Percentiles rank a stretch among this genome's conserved stretches.
Conservation (phyloP, 495 filamentous ascomycete species). For the Cercophora samala region DNA sequence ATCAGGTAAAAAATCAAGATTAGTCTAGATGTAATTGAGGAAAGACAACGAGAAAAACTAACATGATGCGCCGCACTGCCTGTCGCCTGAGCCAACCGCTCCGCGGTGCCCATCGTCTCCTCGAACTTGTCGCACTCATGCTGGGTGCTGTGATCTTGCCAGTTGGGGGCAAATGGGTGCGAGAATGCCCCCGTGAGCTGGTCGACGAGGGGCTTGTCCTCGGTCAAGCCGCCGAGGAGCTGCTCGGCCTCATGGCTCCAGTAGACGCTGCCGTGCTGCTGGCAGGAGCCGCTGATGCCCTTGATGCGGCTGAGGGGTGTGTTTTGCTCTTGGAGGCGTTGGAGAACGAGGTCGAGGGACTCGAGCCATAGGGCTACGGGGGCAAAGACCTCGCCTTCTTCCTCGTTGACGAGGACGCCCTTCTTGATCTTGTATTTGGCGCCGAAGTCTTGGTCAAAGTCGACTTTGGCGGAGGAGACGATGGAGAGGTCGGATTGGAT, state of each 20-base stretch:
- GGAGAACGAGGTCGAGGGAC: slow-evolving; percentile 78
- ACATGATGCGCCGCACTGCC: slow-evolving; percentile 95
- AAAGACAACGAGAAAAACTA: slow-evolving; percentile 31
- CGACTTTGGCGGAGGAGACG: slow-evolving; percentile 69
- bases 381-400: slow-evolving; percentile 81
- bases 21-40: slow-evolving; percentile 17
- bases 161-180: slow-evolving; percentile 87
- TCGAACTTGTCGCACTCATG: slow-evolving; percentile 88
- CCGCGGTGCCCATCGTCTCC: slow-evolving; percentile 57
- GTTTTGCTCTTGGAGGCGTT: slow-evolving; percentile 66
- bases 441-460: slow-evolving; percentile 67
- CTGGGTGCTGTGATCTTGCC: slow-evolving; percentile 96
- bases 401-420: slow-evolving; percentile 78
- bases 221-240: slow-evolving; percentile 58
- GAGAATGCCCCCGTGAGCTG: slow-evolving; percentile 74
- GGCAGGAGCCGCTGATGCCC: slow-evolving; percentile 87
- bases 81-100: slow-evolving; percentile 69
- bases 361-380: slow-evolving; percentile 94
- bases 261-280: slow-evolving; percentile 95
- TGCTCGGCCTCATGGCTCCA: slow-evolving; percentile 73
- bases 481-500: slow-evolving; percentile 76
- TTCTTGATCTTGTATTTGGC: slow-evolving; percentile 82
- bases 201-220: slow-evolving; percentile 57
- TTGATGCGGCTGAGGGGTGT: slow-evolving; percentile 73
- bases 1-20: slow-evolving; percentile 18